Conservation (phyloP, 495 filamentous ascomycete genomes). For the Lasiosphaeria ovina region DNA sequence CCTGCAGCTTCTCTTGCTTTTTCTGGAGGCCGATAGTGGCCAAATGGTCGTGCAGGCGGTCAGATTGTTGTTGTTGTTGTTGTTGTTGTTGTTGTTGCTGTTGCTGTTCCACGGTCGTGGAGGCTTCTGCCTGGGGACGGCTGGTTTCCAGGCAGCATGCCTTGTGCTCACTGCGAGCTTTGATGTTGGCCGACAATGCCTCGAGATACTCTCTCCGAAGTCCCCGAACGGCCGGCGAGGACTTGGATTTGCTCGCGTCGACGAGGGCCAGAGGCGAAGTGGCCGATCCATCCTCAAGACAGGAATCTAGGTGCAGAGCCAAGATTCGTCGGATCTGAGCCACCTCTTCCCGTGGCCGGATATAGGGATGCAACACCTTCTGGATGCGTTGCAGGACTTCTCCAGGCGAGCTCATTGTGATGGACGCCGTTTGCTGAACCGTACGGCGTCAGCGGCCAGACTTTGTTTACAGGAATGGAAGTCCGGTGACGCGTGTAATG, state of each 20-base stretch:
- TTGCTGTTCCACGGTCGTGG: neutral
- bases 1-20: slow-evolving; percentile 53
- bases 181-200: slow-evolving; percentile 57
- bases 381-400: slow-evolving; percentile 25
- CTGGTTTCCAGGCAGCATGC: slow-evolving; percentile 26
- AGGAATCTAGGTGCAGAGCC: slow-evolving; percentile 38
- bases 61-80: slow-evolving; percentile 10
- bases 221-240: slow-evolving; percentile 27
- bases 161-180: slow-evolving; percentile 50
- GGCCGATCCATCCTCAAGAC: slow-evolving; percentile 29
- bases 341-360: slow-evolving; percentile 44
- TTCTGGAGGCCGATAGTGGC: slow-evolving; percentile 48
- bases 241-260: slow-evolving; percentile 21
- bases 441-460: too few species aligned
- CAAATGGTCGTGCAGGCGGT: slow-evolving; percentile 50
- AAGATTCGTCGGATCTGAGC: slow-evolving; percentile 42
- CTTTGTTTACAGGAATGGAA: too few species aligned
- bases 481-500: too few species aligned
- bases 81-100: too few species aligned
- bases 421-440: neutral
- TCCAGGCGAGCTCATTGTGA: slow-evolving; percentile 15
- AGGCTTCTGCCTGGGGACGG: slow-evolving; percentile 13
- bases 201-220: slow-evolving; percentile 53
- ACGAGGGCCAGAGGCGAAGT: slow-evolving; percentile 39
- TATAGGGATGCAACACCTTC: slow-evolving; percentile 34